Evolutionary conservation across 1,139 yeast genomes (phyloP).

Genomic region (Meyerozyma guilliermondii): DNA sequence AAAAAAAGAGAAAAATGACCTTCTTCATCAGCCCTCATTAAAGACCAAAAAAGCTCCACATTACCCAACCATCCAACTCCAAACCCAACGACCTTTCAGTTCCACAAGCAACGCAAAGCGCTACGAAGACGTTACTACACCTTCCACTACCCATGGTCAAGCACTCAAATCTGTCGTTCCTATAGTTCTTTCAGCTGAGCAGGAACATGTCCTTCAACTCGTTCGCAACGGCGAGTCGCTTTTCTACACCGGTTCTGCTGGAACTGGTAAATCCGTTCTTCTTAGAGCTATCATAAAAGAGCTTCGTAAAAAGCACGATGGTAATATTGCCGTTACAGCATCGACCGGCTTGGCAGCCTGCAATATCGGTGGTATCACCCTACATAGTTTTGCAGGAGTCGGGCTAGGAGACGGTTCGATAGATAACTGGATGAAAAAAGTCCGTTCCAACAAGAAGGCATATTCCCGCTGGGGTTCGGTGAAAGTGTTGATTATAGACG

Average conservation of each 20-base stretch:
- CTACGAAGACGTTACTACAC: constrained; percentile 1
- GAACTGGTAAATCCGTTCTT: constrained; percentile 87
- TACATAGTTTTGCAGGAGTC: constrained; percentile 83
- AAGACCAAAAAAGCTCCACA: neutral
- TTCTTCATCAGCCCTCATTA: neutral
- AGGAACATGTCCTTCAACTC: constrained; percentile 32
- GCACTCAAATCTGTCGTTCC: constrained; percentile 27
- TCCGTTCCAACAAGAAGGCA: constrained; percentile 51
- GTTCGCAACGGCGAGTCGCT: constrained; percentile 48
- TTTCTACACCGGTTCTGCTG: constrained; percentile 94
- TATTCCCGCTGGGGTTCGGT: constrained; percentile 56
- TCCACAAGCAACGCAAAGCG: constrained; percentile 3
- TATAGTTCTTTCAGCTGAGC: constrained; percentile 35
- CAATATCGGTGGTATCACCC: constrained; percentile 81
- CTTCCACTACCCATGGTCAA: neutral
- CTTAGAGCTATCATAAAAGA: constrained; percentile 65
- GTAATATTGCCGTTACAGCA: constrained; percentile 78
- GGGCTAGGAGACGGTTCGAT: constrained; percentile 56
- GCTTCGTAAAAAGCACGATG: constrained; percentile 41
- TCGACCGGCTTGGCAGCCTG: constrained; percentile 93
- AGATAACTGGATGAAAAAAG: constrained; percentile 42
- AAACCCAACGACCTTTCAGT: constrained; percentile 14
- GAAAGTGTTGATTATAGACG: constrained; percentile 74
- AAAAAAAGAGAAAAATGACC: neutral
- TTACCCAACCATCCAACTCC: constrained; percentile 18